Evolutionary conservation across 192 early-diverging fungal species (phyloP).

Genomic region (Entomortierella parvispora): DNA sequence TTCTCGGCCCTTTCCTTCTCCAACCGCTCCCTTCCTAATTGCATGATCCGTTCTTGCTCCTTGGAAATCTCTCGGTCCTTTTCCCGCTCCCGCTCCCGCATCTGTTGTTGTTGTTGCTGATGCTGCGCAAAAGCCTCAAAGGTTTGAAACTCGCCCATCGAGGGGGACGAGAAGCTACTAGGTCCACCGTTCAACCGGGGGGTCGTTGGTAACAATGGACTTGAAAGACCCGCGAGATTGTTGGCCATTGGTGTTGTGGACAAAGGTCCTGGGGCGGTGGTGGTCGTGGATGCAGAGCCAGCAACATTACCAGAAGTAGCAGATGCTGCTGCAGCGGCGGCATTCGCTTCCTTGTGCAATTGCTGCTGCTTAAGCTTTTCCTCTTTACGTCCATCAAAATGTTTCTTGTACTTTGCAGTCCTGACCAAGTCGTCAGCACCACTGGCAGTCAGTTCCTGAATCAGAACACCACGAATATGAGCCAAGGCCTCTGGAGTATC

Average conservation of each 20-base stretch:
- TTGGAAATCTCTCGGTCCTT: constrained; percentile 13
- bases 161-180: neutral
- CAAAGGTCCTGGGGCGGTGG: neutral
- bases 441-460: constrained; percentile 31
- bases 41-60: constrained; percentile 49
- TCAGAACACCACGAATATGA: constrained; percentile 42
- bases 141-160: constrained; percentile 17
- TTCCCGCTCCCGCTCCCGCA: constrained; percentile 19
- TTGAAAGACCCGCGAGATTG: constrained; percentile 5
- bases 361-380: constrained; percentile 23
- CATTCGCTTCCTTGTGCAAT: constrained; percentile 6
- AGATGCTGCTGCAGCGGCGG: neutral
- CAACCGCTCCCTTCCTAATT: constrained; percentile 41
- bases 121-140: constrained; percentile 29
- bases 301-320: neutral
- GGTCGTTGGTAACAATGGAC: constrained; percentile 20
- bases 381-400: constrained; percentile 39
- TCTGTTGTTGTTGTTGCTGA: constrained; percentile 29
- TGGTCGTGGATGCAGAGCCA: neutral
- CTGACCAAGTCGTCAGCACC: constrained; percentile 45
- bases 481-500: constrained; percentile 44
- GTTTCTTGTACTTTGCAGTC: constrained; percentile 49
- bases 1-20: constrained; percentile 43
- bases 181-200: constrained; percentile 6
- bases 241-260: neutral